A percentile compares a stretch with the other conserved stretches of the same genome.
Evolutionary conservation across 495 filamentous ascomycete genomes (phyloP).

Genomic region (Penicillium lividum): DNA sequence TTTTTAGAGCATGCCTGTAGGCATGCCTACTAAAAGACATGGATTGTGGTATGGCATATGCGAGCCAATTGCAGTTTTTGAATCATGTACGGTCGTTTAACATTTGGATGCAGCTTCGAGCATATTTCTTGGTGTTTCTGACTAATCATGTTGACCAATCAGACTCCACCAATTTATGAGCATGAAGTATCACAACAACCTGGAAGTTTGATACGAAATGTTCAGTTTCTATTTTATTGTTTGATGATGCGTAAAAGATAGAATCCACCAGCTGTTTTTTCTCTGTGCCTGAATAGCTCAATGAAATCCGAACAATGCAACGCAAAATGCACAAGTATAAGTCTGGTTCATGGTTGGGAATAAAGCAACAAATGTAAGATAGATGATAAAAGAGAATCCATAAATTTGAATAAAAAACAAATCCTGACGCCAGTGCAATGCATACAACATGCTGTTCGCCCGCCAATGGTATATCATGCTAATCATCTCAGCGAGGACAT

Average conservation of each 20-base stretch:
- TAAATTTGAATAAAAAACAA: slow-evolving; percentile 7
- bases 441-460: slow-evolving; percentile 20
- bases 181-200: neutral
- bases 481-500: slow-evolving; percentile 23
- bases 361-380: neutral
- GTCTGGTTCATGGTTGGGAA: neutral
- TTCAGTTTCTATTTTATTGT: neutral
- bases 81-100: slow-evolving; percentile 1
- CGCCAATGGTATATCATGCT: slow-evolving; percentile 40
- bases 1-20: slow-evolving; percentile 41
- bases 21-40: slow-evolving; percentile 51
- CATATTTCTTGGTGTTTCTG: slow-evolving; percentile 17
- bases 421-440: slow-evolving; percentile 29
- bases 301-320: neutral
- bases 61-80: slow-evolving; percentile 29
- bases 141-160: slow-evolving; percentile 12
- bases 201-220: neutral
- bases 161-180: slow-evolving; percentile 1
- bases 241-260: neutral
- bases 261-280: neutral
- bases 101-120: slow-evolving; percentile 15
- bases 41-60: slow-evolving; percentile 23
- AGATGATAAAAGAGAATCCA: slow-evolving; percentile 4
- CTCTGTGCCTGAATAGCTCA: neutral
- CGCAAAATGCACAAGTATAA: neutral